These are phyloP conservation scores for Ceratocystis harringtonii DNA, from an alignment of 2,329 filamentous ascomycete genomes.

Conservation along the genomic window DNA sequence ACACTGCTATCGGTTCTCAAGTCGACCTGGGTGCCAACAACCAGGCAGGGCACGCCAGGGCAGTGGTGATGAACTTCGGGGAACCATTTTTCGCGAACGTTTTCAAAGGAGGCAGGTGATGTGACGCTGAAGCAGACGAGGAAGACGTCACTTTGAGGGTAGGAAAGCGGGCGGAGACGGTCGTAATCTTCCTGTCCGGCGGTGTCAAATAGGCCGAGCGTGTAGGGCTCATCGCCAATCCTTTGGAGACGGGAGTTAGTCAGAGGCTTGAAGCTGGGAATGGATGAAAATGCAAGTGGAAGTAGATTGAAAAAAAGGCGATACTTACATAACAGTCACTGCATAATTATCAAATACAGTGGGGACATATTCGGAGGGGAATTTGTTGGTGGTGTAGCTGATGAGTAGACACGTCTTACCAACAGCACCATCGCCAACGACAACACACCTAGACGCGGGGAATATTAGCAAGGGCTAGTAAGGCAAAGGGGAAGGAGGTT, in stretches of 20 bases:
- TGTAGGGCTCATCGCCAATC: slow-evolving; percentile 98
- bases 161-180: slow-evolving; percentile 85
- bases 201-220: slow-evolving; percentile 92
- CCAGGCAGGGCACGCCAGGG: slow-evolving; percentile 90
- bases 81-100: slow-evolving; percentile 98
- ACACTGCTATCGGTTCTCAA: slow-evolving; percentile 78
- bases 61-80: slow-evolving; percentile 98
- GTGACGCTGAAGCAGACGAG: slow-evolving; percentile 98
- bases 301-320: slow-evolving; percentile 17
- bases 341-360: slow-evolving; percentile 99
- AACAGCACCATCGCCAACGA: slow-evolving; percentile 97
- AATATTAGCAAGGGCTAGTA: slow-evolving; percentile 1
- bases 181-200: slow-evolving; percentile 99
- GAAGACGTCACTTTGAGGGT: slow-evolving; percentile 97
- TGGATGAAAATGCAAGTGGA: slow-evolving; percentile 9
- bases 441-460: slow-evolving; percentile 60
- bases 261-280: background rate
- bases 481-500: background rate
- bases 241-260: slow-evolving; percentile 33
- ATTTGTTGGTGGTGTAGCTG: slow-evolving; percentile 99
- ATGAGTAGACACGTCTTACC: slow-evolving; percentile 98
- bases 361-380: slow-evolving; percentile 98
- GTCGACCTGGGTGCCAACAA: slow-evolving; percentile 96
- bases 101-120: slow-evolving; percentile 93
- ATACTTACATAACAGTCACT: slow-evolving; percentile 93